Evolutionary conservation across 257 asterid species (phyloP).

Genomic region (Echium plantagineum): DNA sequence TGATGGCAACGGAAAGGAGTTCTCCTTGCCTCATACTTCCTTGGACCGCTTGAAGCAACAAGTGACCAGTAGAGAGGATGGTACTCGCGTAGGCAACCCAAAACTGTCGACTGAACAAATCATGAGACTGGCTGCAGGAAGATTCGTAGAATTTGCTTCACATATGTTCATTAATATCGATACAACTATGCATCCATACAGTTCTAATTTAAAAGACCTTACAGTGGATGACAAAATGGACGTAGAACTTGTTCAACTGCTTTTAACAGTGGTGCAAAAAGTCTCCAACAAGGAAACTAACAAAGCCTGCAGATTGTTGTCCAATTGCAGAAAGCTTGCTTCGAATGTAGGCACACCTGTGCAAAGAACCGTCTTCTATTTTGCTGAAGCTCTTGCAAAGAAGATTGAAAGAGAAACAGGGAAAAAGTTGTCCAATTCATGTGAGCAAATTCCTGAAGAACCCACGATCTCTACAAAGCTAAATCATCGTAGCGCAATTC

Average conservation of each 20-base stretch:
- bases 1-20: constrained; percentile 5
- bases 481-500: constrained; percentile 1
- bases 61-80: not conserved
- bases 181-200: constrained; percentile 1
- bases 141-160: constrained; percentile 12
- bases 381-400: constrained; percentile 27
- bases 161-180: constrained; percentile 6
- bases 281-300: constrained; percentile 12
- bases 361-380: constrained; percentile 28
- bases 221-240: constrained; percentile 6
- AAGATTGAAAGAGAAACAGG: constrained; percentile 24
- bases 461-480: constrained; percentile 1
- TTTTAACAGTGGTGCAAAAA: constrained; percentile 17
- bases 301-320: constrained; percentile 16
- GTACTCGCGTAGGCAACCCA: not conserved
- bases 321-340: constrained; percentile 14
- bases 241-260: constrained; percentile 18
- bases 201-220: constrained; percentile 8
- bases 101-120: constrained; percentile 12
- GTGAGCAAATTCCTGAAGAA: not conserved
- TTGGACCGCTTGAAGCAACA: constrained; percentile 4
- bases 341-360: constrained; percentile 25
- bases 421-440: not conserved
- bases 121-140: constrained; percentile 18
- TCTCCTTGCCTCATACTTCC: not conserved